Conservation (phyloP, 2,329 filamentous ascomycete genomes). For the Canariomyces notabilis region DNA sequence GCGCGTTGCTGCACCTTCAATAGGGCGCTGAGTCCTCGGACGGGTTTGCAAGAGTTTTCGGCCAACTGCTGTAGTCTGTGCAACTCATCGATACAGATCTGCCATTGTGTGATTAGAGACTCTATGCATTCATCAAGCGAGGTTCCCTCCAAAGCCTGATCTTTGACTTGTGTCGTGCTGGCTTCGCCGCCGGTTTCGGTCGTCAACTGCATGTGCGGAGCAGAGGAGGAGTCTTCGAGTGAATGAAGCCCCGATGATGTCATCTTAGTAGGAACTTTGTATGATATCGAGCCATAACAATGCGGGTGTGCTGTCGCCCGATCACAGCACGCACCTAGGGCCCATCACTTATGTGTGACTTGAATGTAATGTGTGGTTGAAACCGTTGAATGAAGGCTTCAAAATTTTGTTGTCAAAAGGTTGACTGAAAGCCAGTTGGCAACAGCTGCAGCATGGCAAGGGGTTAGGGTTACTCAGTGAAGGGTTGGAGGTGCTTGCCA, state of each 20-base stretch:
- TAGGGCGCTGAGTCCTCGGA: conserved; percentile 20
- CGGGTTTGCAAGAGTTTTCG: conserved; percentile 13
- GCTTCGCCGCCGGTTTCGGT: too few relatives aligned
- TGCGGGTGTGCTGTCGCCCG: background rate
- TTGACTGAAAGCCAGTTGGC: too few relatives aligned
- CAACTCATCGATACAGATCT: conserved; percentile 20
- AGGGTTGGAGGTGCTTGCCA: too few relatives aligned
- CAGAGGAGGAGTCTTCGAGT: too few relatives aligned
- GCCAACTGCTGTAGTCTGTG: conserved; percentile 17
- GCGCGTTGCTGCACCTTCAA: conserved; percentile 24
- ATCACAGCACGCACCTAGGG: background rate
- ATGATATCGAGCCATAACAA: background rate
- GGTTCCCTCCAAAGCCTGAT: background rate
- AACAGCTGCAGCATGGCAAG: too few relatives aligned
- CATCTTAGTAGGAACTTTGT: background rate
- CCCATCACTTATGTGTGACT: too few relatives aligned
- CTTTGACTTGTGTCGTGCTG: background rate
- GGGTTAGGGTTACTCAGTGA: too few relatives aligned
- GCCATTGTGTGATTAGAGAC: conserved; percentile 19
- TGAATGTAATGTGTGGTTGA: too few relatives aligned
- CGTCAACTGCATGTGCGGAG: too few relatives aligned
- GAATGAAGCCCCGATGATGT: too few relatives aligned
- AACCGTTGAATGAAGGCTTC: too few relatives aligned
- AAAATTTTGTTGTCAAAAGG: too few relatives aligned
- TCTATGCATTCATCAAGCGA: conserved; percentile 17